Base-by-base conservation (phyloP, 2,329 filamentous ascomycete species). In the Trichoderma simmonsii region DNA sequence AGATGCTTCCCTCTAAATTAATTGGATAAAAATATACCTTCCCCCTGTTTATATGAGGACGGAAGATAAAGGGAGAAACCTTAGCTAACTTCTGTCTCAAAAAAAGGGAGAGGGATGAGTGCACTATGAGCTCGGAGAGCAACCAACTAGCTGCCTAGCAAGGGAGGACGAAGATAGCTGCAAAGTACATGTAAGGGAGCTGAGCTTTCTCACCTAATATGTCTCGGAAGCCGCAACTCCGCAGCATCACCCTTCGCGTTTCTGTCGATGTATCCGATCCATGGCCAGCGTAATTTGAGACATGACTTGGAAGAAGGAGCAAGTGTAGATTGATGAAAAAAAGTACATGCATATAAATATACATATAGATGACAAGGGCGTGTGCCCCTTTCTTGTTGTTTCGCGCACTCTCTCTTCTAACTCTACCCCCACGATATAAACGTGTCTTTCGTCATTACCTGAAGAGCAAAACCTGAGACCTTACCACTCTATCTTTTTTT, bases 221-320 rank as follows among this genome's bases (percentile, higher is more conserved):
- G 64, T 67, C 64, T 67, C 64, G 51, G 64, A 39, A 59, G 24
- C 12, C 24, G 64, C 48, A 51, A 5, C 12, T 18, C 26, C 7
- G 62, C 62, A 54, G 43, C 62, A 24, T 32, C 12, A 4, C 62
- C 62, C 39, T 12, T 34, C 43, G 1, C 11, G 24, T 30, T 65
- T 24, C 34, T 8, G 6, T 65, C 43, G 43, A 65, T 65, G 51
- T 65, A n/a, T 65, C 62, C 43, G 62, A 65, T 14, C 21, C 24
- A n/a, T 24, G 26, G 48, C 32, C 51, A 28, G 64, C 64, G 26
- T 67, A 54, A 59, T 67, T 24, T 67, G 64, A 67, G 39, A 67
- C 51, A 59, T 4, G n/a, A 59, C 54, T 34, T 67, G 51, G 34
- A 43, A 59, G 26, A 54, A 54, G 48, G 48, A 24, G 48, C 48